Conservation (phyloP, 176 grass and related monocot genomes). For the Tillandsia leiboldiana region DNA sequence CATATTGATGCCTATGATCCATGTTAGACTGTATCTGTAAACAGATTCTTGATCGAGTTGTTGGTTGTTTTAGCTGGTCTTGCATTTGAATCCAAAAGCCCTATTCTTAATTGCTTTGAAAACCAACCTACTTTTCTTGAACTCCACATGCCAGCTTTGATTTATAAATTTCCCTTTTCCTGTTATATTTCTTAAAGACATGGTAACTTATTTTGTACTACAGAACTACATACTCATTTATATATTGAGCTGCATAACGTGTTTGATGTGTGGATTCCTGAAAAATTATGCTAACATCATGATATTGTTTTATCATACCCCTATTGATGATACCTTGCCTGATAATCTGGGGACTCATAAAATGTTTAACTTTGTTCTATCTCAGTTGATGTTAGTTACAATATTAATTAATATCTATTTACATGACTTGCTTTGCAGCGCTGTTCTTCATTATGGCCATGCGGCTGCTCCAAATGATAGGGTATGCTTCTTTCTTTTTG, state of each 20-base stretch:
- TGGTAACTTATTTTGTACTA: too few relatives aligned
- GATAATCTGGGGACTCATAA: too few relatives aligned
- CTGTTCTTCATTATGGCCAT: conserved; percentile 98
- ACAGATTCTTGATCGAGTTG: background rate
- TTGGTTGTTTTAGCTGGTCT: background rate
- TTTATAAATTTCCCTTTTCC: background rate
- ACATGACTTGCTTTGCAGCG: conserved; percentile 43
- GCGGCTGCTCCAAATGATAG: conserved; percentile 88
- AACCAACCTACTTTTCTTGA: too few relatives aligned
- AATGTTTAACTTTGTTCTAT: conserved; percentile 1
- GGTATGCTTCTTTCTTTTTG: conserved; percentile 30
- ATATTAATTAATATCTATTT: conserved; percentile 20
- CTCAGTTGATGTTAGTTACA: conserved; percentile 11
- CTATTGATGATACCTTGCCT: too few relatives aligned
- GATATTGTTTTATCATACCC: too few relatives aligned
- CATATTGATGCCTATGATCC: background rate
- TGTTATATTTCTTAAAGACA: too few relatives aligned
- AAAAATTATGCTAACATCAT: too few relatives aligned
- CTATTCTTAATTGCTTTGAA: too few relatives aligned
- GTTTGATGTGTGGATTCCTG: too few relatives aligned
- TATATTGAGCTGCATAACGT: too few relatives aligned
- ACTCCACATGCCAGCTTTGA: background rate
- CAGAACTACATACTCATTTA: too few relatives aligned
- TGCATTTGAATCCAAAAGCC: too few relatives aligned
- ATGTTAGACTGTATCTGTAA: background rate